Conservation (phyloP, 1,284 basidiomycete genomes). For the Rhodotorula sp. region DNA sequence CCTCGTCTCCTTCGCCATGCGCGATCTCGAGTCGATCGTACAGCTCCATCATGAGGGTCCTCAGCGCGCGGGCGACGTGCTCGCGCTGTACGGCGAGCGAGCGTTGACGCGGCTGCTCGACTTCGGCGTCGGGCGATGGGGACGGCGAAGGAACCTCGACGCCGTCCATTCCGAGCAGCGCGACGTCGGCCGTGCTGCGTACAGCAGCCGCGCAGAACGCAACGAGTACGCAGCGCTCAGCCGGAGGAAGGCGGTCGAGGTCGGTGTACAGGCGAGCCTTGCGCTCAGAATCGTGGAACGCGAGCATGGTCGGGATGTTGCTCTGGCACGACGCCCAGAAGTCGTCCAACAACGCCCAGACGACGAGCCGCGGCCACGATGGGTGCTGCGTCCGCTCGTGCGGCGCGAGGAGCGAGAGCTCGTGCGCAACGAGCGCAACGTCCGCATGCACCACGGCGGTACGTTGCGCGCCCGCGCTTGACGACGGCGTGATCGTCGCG, state of each 20-base stretch:
- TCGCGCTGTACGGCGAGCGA: conserved; percentile 9
- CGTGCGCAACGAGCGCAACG: not conserved
- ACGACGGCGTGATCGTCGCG: not conserved
- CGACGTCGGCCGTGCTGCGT: not conserved
- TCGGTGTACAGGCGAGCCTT: conserved; percentile 1
- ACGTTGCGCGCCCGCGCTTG: not conserved
- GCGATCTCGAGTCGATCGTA: conserved; percentile 13
- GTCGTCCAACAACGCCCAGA: conserved; percentile 3
- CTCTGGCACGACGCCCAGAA: conserved; percentile 10
- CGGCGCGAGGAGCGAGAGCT: not conserved
- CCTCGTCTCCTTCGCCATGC: conserved; percentile 5
- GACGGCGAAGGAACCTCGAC: not conserved
- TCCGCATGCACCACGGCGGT: not conserved
- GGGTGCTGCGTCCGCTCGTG: not conserved
- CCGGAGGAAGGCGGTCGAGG: not conserved
- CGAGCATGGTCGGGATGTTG: conserved; percentile 4
- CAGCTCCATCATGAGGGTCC: conserved; percentile 6
- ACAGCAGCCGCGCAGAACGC: not conserved
- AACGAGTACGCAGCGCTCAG: not conserved
- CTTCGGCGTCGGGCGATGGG: not conserved
- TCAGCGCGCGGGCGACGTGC: not conserved
- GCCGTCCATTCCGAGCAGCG: not conserved
- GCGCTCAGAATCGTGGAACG: not conserved
- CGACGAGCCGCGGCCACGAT: not conserved
- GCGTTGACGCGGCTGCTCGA: not conserved